Conservation (phyloP, 2,329 filamentous ascomycete species). For the Colletotrichum lupini region DNA sequence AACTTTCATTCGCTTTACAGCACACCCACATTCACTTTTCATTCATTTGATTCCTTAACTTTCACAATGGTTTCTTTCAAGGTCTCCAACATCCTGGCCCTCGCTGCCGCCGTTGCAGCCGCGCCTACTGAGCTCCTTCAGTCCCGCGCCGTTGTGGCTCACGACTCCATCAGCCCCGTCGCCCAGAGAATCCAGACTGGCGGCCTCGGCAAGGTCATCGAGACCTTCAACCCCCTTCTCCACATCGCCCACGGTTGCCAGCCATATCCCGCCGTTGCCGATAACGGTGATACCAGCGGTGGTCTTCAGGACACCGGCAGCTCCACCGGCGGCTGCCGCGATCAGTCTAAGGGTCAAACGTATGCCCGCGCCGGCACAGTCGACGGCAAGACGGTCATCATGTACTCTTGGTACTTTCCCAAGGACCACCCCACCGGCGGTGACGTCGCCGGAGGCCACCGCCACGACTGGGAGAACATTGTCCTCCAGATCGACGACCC, state of each 20-base stretch:
- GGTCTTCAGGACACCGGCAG: slow-evolving; percentile 48
- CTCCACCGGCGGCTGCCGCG: slow-evolving; percentile 45
- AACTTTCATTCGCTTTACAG: slow-evolving; percentile 1
- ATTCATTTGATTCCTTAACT: not conserved
- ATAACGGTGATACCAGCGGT: slow-evolving; percentile 39
- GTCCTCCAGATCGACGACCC: slow-evolving; percentile 45
- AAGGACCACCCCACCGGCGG: slow-evolving; percentile 54
- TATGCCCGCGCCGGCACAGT: slow-evolving; percentile 47
- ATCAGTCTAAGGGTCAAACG: slow-evolving; percentile 47
- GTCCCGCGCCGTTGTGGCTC: slow-evolving; percentile 8
- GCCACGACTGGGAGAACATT: slow-evolving; percentile 53
- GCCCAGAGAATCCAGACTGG: slow-evolving; percentile 21
- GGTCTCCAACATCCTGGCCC: slow-evolving; percentile 13
- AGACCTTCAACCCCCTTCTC: slow-evolving; percentile 37
- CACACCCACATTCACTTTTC: not conserved
- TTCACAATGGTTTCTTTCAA: slow-evolving; percentile 29
- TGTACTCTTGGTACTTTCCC: slow-evolving; percentile 58
- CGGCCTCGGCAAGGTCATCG: slow-evolving; percentile 32
- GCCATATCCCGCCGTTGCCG: slow-evolving; percentile 35
- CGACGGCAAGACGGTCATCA: slow-evolving; percentile 46
- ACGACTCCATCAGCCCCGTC: slow-evolving; percentile 17
- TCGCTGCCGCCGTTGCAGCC: slow-evolving; percentile 14
- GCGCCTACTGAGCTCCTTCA: slow-evolving; percentile 10
- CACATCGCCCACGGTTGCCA: slow-evolving; percentile 42
- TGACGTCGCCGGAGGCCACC: slow-evolving; percentile 46